These are phyloP conservation scores for Hippophae gyantsensis DNA, from an alignment of 306 rosid species.

Conservation along the genomic window DNA sequence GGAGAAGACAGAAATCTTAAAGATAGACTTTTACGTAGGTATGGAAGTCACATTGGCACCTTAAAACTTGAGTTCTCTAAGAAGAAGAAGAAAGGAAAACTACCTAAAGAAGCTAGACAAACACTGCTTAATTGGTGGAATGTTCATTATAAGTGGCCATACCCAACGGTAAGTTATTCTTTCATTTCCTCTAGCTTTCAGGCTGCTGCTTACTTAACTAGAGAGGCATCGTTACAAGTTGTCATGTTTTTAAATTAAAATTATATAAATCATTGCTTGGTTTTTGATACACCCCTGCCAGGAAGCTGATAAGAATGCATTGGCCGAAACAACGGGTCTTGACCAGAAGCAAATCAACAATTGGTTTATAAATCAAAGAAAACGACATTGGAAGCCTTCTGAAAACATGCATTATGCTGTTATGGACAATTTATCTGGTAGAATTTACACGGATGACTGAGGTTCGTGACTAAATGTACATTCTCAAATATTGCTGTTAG, in stretches of 20 bases:
- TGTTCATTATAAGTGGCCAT: slow-evolving; percentile 72
- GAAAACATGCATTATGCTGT: slow-evolving; percentile 48
- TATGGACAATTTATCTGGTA: slow-evolving; percentile 39
- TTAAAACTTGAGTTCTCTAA: slow-evolving; percentile 57
- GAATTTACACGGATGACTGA: slow-evolving; percentile 6
- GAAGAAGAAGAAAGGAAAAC: slow-evolving; percentile 54
- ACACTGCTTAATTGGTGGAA: slow-evolving; percentile 69
- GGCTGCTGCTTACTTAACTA: neutral
- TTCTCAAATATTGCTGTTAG: too few species aligned
- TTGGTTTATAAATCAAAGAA: slow-evolving; percentile 88
- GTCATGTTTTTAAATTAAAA: neutral
- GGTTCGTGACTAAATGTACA: neutral
- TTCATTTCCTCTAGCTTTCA: neutral
- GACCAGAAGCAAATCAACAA: slow-evolving; percentile 66
- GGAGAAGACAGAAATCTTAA: slow-evolving; percentile 47
- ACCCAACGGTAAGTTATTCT: slow-evolving; percentile 51
- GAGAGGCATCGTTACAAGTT: neutral
- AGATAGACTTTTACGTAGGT: slow-evolving; percentile 47
- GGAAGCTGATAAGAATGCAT: slow-evolving; percentile 58
- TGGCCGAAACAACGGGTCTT: slow-evolving; percentile 58
- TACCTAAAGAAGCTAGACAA: slow-evolving; percentile 62
- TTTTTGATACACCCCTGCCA: slow-evolving; percentile 1
- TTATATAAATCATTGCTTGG: neutral
- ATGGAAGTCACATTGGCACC: slow-evolving; percentile 50
- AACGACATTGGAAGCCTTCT: slow-evolving; percentile 75